Conservation (phyloP, 495 filamentous ascomycete species). For the Aspergillus affinis region DNA sequence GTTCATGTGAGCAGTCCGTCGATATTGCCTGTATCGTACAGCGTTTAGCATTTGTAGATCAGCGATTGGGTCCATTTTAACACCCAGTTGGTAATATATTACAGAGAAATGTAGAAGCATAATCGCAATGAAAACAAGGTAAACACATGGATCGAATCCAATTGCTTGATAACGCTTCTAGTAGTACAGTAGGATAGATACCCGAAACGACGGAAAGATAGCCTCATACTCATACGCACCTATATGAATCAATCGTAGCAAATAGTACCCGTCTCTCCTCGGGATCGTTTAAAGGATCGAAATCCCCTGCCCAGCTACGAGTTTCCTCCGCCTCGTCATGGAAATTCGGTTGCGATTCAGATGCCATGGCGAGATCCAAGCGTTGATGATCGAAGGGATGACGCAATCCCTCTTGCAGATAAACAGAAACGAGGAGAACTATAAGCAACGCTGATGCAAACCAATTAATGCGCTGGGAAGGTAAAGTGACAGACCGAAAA, state of each 20-base stretch:
- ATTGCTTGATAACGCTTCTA: not conserved
- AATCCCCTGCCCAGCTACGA: slow-evolving; percentile 55
- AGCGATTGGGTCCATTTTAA: not conserved
- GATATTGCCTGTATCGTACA: slow-evolving; percentile 66
- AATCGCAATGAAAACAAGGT: not conserved
- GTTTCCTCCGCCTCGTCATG: slow-evolving; percentile 27
- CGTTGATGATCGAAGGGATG: not conserved
- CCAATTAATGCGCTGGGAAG: not conserved
- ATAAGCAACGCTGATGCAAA: not conserved
- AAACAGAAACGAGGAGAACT: not conserved
- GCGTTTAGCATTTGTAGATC: not conserved
- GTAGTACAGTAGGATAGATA: not conserved
- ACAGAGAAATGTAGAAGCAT: not conserved
- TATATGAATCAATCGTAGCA: slow-evolving; percentile 79
- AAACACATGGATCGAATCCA: not conserved
- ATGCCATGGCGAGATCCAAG: slow-evolving; percentile 18
- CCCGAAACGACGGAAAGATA: not conserved
- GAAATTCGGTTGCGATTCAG: slow-evolving; percentile 9
- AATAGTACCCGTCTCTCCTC: slow-evolving; percentile 77
- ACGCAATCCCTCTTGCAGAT: not conserved
- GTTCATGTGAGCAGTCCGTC: slow-evolving; percentile 77
- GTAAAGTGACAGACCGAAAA: not conserved
- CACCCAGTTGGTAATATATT: not conserved
- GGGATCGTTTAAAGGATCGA: slow-evolving; percentile 63
- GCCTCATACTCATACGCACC: slow-evolving; percentile 54